Conservation (phyloP, 78 protist species). For the Speleostelium caveatum region DNA sequence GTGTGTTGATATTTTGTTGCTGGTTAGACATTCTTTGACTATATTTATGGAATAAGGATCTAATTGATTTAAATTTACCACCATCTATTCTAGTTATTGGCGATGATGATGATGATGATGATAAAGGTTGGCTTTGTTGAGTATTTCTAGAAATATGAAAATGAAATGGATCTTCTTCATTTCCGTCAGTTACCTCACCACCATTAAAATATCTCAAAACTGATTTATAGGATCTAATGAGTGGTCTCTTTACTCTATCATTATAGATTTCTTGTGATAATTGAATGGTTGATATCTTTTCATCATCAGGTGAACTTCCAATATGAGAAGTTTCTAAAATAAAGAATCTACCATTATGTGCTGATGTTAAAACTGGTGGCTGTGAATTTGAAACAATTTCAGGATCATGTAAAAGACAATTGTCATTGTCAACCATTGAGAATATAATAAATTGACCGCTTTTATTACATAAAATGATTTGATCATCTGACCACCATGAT, state of each 20-base stretch:
- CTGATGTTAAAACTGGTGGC: constrained; percentile 28
- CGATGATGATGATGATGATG: too few species aligned
- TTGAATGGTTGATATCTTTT: background rate
- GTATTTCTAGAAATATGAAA: constrained; percentile 19
- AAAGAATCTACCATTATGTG: constrained; percentile 58
- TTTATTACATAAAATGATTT: constrained; percentile 41
- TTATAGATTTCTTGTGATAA: background rate
- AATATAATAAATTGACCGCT: constrained; percentile 53
- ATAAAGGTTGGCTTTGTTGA: background rate
- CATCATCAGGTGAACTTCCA: background rate
- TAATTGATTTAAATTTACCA: too few species aligned
- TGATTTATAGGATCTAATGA: constrained; percentile 6
- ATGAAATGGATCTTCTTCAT: constrained; percentile 63
- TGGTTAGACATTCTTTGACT: background rate
- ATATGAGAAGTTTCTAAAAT: constrained; percentile 35
- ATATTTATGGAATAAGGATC: too few species aligned
- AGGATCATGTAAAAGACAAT: constrained; percentile 66
- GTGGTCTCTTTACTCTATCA: background rate
- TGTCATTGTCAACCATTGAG: constrained; percentile 29
- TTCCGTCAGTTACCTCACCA: constrained; percentile 39
- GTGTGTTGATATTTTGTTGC: background rate
- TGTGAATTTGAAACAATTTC: constrained; percentile 54
- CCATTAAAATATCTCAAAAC: constrained; percentile 55
- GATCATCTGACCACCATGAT: constrained; percentile 70
- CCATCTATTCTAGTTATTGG: too few species aligned